These are phyloP conservation scores for Aspergillus sp. DNA, from an alignment of 2,329 filamentous ascomycete genomes.

Conservation along the genomic window DNA sequence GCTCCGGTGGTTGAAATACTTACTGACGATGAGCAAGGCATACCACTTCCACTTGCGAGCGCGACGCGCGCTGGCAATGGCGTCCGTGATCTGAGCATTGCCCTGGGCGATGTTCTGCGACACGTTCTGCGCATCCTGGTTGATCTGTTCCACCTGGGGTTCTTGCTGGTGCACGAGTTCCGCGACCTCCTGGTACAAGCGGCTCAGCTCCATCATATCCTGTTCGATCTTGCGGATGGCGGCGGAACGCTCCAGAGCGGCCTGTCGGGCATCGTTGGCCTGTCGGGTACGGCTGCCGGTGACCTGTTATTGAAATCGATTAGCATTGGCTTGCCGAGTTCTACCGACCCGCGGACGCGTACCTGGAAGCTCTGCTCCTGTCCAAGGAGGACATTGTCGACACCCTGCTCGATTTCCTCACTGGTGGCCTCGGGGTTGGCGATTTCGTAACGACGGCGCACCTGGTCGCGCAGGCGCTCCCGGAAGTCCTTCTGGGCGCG, in stretches of 20 bases:
- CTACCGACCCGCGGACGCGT: conserved; percentile 40
- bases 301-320: conserved; percentile 20
- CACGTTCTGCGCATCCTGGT: conserved; percentile 82
- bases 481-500: conserved; percentile 75
- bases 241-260: conserved; percentile 75
- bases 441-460: conserved; percentile 86
- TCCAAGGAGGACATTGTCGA: conserved; percentile 62
- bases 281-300: conserved; percentile 59
- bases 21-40: conserved; percentile 71
- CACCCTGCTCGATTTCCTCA: conserved; percentile 71
- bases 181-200: conserved; percentile 88
- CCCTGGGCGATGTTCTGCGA: conserved; percentile 80
- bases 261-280: conserved; percentile 75
- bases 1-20: conserved; percentile 32
- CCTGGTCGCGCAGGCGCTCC: conserved; percentile 76
- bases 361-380: conserved; percentile 80
- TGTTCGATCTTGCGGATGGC: conserved; percentile 89
- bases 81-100: conserved; percentile 77
- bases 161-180: conserved; percentile 84
- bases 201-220: conserved; percentile 81
- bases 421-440: conserved; percentile 78
- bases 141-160: conserved; percentile 72
- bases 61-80: conserved; percentile 74
- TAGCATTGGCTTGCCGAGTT: background rate
- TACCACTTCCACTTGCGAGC: conserved; percentile 96